phyloP scores from a whole-genome alignment of 345 rosid species.

The Balakata baccata region DNA sequence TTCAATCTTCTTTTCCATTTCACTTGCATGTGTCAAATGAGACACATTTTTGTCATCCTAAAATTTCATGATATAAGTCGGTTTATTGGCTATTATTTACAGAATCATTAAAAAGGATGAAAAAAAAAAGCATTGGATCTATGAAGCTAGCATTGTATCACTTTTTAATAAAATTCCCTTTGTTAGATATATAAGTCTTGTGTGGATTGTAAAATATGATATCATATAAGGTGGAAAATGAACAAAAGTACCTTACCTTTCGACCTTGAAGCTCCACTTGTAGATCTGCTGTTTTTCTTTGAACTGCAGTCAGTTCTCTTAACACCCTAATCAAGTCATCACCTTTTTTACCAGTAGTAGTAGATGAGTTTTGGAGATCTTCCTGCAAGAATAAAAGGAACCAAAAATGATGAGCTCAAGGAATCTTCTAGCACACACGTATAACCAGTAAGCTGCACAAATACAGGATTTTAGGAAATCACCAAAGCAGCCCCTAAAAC shows the following conservation, averaged over 20 bases:
- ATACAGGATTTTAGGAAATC: neutral
- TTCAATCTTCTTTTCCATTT: conserved; percentile 92
- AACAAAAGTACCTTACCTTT: conserved; percentile 48
- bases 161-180: neutral
- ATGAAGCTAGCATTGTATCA: neutral
- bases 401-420: neutral
- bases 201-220: neutral
- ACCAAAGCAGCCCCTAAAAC: neutral
- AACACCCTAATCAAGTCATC: conserved; percentile 79
- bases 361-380: conserved; percentile 61
- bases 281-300: conserved; percentile 86
- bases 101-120: too few relatives aligned
- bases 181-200: neutral
- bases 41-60: conserved; percentile 97
- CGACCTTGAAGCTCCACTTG: conserved; percentile 99
- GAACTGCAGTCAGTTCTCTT: conserved; percentile 79
- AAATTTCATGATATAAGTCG: conserved; percentile 5
- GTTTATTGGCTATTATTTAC: neutral
- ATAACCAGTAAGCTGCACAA: neutral
- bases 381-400: conserved; percentile 29
- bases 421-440: neutral
- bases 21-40: conserved; percentile 89
- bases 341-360: conserved; percentile 60
- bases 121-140: neutral
- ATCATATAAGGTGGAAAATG: neutral